Evolutionary conservation across 2,329 filamentous ascomycete genomes (phyloP).

Genomic region (Arthroderma sp.): DNA sequence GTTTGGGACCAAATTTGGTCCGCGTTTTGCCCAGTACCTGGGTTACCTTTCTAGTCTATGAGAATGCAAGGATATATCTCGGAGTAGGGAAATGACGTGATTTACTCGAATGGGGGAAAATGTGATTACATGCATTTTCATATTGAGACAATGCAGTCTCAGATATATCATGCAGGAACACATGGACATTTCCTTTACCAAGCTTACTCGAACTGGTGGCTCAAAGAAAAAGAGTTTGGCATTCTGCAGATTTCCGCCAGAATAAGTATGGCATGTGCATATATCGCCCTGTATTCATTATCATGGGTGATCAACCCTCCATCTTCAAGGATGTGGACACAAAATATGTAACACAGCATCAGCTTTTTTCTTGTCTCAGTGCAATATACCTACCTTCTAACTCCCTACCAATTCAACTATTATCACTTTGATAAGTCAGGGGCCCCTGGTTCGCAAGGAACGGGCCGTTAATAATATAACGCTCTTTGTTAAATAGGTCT

Average conservation of each 20-base stretch:
- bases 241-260: not conserved
- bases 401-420: not conserved
- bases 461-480: not conserved
- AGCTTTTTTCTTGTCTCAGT: not conserved
- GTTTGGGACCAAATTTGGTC: conserved; percentile 75
- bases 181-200: not conserved
- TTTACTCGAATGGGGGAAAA: not conserved
- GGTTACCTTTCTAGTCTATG: conserved; percentile 93
- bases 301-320: not conserved
- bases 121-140: not conserved
- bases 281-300: not conserved
- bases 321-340: not conserved
- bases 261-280: not conserved
- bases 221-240: not conserved
- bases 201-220: not conserved
- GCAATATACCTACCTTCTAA: not conserved
- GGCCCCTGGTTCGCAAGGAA: not conserved
- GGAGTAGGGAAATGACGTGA: not conserved
- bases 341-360: not conserved
- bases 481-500: not conserved
- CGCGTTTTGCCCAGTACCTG: conserved; percentile 88
- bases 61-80: conserved; percentile 67
- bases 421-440: not conserved
- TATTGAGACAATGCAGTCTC: not conserved
- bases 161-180: not conserved